Evolutionary conservation across 257 asterid species (phyloP).

Genomic region (Rhazya stricta): DNA sequence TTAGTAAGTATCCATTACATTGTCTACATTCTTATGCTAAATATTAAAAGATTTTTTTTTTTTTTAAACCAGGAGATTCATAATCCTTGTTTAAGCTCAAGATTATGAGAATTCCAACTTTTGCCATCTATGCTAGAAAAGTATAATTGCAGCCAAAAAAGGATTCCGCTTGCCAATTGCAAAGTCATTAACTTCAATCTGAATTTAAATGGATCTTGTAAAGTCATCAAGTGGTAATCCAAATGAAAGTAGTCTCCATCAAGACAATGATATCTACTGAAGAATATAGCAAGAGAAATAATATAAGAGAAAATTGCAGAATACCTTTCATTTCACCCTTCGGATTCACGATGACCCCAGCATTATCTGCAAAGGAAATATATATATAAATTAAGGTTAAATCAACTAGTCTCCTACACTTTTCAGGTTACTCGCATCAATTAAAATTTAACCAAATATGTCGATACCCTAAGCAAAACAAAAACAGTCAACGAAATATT

Average conservation of each 20-base stretch:
- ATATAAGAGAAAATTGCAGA: neutral
- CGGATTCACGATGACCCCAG: constrained; percentile 53
- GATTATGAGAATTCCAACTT: too few relatives aligned
- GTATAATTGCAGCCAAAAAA: neutral
- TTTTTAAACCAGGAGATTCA: neutral
- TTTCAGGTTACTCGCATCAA: neutral
- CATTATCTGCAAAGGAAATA: constrained; percentile 20
- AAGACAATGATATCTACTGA: neutral
- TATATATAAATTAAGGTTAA: neutral
- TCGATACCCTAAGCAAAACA: too few relatives aligned
- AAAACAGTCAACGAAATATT: too few relatives aligned
- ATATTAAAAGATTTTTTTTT: neutral
- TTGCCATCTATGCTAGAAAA: neutral
- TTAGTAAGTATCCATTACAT: neutral
- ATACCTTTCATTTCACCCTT: constrained; percentile 62
- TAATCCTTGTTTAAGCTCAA: neutral
- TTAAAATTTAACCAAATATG: neutral
- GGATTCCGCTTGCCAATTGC: neutral
- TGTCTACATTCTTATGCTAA: neutral
- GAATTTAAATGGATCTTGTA: too few relatives aligned
- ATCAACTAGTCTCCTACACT: neutral
- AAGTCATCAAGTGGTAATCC: neutral
- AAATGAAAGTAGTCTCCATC: neutral
- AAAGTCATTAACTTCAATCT: neutral
- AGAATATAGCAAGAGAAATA: neutral